Evolutionary conservation across 345 rosid species (phyloP).

Genomic region (Brassica carinata): DNA sequence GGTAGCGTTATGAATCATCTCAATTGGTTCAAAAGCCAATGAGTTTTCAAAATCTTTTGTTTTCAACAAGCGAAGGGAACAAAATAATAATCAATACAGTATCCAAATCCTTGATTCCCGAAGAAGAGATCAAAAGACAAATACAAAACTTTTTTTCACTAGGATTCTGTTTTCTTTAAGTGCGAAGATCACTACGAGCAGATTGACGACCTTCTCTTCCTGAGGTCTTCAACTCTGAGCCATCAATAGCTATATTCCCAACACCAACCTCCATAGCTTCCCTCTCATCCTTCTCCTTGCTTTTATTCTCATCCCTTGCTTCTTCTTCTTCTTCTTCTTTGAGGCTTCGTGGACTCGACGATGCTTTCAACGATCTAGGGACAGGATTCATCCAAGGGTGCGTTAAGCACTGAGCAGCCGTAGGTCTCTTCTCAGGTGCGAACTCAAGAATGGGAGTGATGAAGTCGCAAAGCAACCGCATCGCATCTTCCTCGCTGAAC

Average conservation of each 20-base stretch:
- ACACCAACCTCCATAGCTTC: slow-evolving; percentile 68
- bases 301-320: slow-evolving; percentile 20
- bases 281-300: slow-evolving; percentile 57
- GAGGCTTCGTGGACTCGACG: slow-evolving; percentile 30
- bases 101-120: slow-evolving; percentile 13
- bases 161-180: neutral
- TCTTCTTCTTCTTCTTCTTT: neutral
- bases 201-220: slow-evolving; percentile 40
- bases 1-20: slow-evolving; percentile 2
- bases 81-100: slow-evolving; percentile 19
- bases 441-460: slow-evolving; percentile 75
- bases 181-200: slow-evolving; percentile 31
- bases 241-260: slow-evolving; percentile 66
- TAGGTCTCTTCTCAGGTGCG: slow-evolving; percentile 80
- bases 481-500: slow-evolving; percentile 79
- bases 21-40: neutral
- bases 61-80: neutral
- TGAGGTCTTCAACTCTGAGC: slow-evolving; percentile 37
- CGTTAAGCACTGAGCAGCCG: slow-evolving; percentile 77
- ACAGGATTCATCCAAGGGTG: slow-evolving; percentile 77
- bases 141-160: slow-evolving; percentile 21
- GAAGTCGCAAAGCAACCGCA: slow-evolving; percentile 77
- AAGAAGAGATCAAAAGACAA: slow-evolving; percentile 3
- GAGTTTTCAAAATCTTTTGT: neutral
- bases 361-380: slow-evolving; percentile 54